Base-by-base conservation (phyloP, 2,329 filamentous ascomycete genomes). In the Xylaria sp. region DNA sequence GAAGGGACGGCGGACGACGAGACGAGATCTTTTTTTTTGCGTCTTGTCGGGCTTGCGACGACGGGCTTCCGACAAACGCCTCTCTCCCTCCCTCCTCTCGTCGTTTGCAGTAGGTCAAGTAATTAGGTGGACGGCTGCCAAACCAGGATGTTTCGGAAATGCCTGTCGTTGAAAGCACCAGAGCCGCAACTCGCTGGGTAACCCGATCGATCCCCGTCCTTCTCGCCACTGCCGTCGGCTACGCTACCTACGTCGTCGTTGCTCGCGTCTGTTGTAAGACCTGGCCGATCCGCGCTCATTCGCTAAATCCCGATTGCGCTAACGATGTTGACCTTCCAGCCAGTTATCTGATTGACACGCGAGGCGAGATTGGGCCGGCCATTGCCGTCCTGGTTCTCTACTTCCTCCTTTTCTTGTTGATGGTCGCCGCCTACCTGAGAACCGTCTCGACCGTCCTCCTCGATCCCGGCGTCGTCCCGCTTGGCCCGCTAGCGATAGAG, bases 381-480 rank as follows among this genome's bases (percentile, higher is more conserved):
- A 81, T 88, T 53, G 84, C 83, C 11, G 82, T 96, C 51, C 77
- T 96, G 41, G 81, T 85, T 22, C 72, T 92, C 20, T 92, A 90
- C 72, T 89, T 88, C 66, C 48, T 92, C 48, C 78, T 95, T 49
- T 77, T 96, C 41, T 62, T 89, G 16, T 77, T 88, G 24, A 82
- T 91, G 66, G 67, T 87, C 20, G 65, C 77, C 26, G 80, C 87
- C 18, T 97, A 95, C 71, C 67, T 89, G 18, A 88, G 92, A 59
- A 81, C 92, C 8, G 71, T 92, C 39, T 74, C 85, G 58, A 81
- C 83, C 29, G 86, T 95, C 46, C 80, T 84, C 54, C 78, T 78
- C 62, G 83, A 92, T 61, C 88, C 92, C 0, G 92, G 91, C 3
- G 82, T 91, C 49, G 80, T 92, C 0, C 87, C 90, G 0, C 81